These are phyloP conservation scores for Gentiana straminea DNA, from an alignment of 257 asterid genomes.

Conservation along the genomic window DNA sequence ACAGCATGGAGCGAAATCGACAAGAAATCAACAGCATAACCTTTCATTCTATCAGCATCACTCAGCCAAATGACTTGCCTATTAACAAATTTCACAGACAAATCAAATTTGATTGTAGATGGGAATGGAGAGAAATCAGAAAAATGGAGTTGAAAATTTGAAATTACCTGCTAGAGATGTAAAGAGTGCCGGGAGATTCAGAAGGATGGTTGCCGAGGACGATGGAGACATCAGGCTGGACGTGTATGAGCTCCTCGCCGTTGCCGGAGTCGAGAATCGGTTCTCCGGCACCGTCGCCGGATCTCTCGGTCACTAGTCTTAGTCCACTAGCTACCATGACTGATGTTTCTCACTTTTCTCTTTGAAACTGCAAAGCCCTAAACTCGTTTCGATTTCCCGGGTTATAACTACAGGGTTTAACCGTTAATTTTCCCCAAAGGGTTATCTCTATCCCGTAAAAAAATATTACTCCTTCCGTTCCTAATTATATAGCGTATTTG, in stretches of 20 bases:
- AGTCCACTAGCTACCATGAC: conserved; percentile 31
- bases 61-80: conserved; percentile 97
- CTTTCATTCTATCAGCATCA: conserved; percentile 55
- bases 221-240: conserved; percentile 48
- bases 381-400: not conserved
- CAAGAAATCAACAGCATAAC: conserved; percentile 74
- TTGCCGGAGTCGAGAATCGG: conserved; percentile 43
- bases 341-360: conserved; percentile 20
- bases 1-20: conserved; percentile 82
- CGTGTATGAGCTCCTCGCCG: conserved; percentile 72
- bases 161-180: conserved; percentile 59
- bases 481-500: too few species aligned
- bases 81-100: conserved; percentile 2
- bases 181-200: conserved; percentile 75
- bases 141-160: not conserved
- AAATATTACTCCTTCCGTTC: too few species aligned
- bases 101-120: not conserved
- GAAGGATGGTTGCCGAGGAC: conserved; percentile 58
- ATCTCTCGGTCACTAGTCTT: conserved; percentile 44
- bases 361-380: conserved; percentile 11
- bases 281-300: conserved; percentile 48
- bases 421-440: too few species aligned
- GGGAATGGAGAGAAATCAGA: not conserved
- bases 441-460: too few species aligned
- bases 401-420: not conserved